A percentile compares a stretch with the other conserved stretches of the same genome.
Conservation (phyloP, 306 rosid genomes). For the Arachis hypogaea region DNA sequence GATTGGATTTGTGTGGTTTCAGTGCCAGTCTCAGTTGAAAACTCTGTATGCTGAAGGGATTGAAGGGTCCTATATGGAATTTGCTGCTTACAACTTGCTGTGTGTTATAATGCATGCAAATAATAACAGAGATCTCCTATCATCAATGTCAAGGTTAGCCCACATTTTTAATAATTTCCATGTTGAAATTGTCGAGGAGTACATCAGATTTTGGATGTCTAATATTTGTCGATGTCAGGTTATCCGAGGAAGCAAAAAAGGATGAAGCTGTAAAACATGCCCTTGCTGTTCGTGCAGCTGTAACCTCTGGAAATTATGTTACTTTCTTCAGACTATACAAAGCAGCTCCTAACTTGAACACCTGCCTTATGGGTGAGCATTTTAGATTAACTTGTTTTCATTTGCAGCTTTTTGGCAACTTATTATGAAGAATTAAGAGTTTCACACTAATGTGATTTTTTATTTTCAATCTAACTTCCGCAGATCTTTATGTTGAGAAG, state of each 20-base stretch:
- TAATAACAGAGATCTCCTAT: constrained; percentile 84
- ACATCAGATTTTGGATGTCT: constrained; percentile 29
- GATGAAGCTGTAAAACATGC: constrained; percentile 92
- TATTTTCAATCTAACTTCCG: constrained; percentile 2
- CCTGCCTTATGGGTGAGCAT: constrained; percentile 91
- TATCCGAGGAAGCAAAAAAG: constrained; percentile 71
- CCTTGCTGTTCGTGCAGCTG: constrained; percentile 92
- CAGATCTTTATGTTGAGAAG: constrained; percentile 93
- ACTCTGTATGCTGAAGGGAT: constrained; percentile 90
- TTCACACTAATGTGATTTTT: background rate
- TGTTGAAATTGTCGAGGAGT: background rate
- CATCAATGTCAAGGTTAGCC: constrained; percentile 83
- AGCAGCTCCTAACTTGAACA: constrained; percentile 82
- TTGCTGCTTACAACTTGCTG: constrained; percentile 94
- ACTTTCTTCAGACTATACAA: constrained; percentile 85
- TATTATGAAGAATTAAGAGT: background rate
- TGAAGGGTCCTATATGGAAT: constrained; percentile 89
- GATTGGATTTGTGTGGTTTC: constrained; percentile 48
- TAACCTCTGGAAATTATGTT: constrained; percentile 88
- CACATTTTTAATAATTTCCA: background rate
- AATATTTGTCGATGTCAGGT: constrained; percentile 52
- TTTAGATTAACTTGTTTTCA: constrained; percentile 7
- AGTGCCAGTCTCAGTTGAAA: constrained; percentile 93
- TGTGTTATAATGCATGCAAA: constrained; percentile 92
- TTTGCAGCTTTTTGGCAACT: constrained; percentile 8